These are phyloP conservation scores for Spinacia oleracea DNA, from an alignment of 179 eudicot genomes.

Conservation along the genomic window DNA sequence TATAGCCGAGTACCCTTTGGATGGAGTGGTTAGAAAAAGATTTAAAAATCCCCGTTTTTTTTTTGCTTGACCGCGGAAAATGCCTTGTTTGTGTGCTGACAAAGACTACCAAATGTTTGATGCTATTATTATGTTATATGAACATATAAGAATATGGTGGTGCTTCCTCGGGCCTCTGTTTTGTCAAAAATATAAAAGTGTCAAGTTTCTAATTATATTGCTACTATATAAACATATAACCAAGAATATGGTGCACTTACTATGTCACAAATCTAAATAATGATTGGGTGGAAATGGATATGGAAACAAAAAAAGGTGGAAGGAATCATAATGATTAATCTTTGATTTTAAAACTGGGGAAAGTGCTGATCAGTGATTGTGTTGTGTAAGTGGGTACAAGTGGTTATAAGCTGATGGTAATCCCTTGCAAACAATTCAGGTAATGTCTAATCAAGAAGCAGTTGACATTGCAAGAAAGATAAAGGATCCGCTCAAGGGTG, in stretches of 20 bases:
- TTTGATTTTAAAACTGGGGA: neutral
- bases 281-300: neutral
- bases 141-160: neutral
- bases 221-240: too few species aligned
- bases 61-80: too few species aligned
- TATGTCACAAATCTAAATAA: neutral
- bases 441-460: constrained; percentile 48
- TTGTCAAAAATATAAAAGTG: neutral
- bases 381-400: neutral
- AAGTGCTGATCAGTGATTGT: neutral
- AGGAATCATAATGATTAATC: neutral
- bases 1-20: neutral
- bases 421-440: constrained; percentile 26
- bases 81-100: neutral
- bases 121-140: neutral
- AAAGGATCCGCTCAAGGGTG: constrained; percentile 45
- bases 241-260: neutral
- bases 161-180: neutral
- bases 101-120: neutral
- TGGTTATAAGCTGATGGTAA: constrained; percentile 7
- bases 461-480: constrained; percentile 40
- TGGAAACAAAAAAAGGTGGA: neutral
- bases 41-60: too few species aligned
- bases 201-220: neutral
- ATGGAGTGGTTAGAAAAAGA: neutral